Base-by-base conservation (phyloP, 257 asterid genomes). In the Solanum pimpinellifolium region DNA sequence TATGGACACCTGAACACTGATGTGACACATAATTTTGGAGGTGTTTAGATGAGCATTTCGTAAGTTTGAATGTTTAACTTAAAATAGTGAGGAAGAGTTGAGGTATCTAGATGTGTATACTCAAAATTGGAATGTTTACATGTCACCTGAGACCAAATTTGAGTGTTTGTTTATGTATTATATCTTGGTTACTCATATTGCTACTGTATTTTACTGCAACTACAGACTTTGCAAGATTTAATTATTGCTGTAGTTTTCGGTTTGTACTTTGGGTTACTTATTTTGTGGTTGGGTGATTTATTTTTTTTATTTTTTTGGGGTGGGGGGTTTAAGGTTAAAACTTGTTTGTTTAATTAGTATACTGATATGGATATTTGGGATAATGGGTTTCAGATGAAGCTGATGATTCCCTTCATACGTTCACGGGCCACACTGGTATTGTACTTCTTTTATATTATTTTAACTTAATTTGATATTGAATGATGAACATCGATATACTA, bases 401-500 rank as follows among this genome's bases (percentile, higher is more conserved):
- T 86, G 99, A 95, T 86, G 98, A 97, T 92, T 94, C 99, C 23
- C 60, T 91, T 74, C 98, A 97, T 90, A 94, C 91, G 87, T 97
- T 97, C 93, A 94, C 98, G 6, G 98, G 98, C 60, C 99, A 97
- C 87, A 91, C 90, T 83, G 98, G 99, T 96, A 88, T 37, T 89
- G 10, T 46, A 21, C 41, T 31, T 87, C 86, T 23, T 56, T 68
- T 59, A 42, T 82, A 33, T 49, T 69, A 85, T 35, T 73, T 41
- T 83, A 49, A 78, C 2, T 31, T 84, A 49, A 78, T 46, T 78
- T 78, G 41, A 27, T 78, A 46, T 46, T 15, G 65, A 77, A 77
- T 78, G 3, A 25, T 46, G 65, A 27, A 46, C 65, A 1, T 42
- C 39, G 31, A 44, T 23, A 41, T 66, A 16, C 73, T 41, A 49